Conservation (phyloP, 257 asterid genomes). For the Solanum medicagineum region DNA sequence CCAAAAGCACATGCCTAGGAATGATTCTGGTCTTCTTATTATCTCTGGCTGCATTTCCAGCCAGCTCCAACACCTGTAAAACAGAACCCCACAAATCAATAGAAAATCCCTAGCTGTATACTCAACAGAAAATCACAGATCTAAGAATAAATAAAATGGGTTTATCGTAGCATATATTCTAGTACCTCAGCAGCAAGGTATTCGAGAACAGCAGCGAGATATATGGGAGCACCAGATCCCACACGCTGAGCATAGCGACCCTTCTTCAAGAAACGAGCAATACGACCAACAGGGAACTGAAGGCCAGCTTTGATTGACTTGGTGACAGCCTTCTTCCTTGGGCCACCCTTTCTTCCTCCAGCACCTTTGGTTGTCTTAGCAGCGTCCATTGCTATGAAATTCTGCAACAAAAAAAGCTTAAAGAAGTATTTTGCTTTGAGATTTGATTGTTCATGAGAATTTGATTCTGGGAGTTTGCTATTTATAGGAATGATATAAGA, state of each 20-base stretch:
- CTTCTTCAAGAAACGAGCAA: constrained; percentile 29
- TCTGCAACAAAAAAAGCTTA: no score
- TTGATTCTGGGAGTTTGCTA: neutral
- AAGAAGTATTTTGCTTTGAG: no score
- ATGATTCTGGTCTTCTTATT: constrained; percentile 31
- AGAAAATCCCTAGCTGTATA: neutral
- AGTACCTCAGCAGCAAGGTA: constrained; percentile 35
- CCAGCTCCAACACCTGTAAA: constrained; percentile 30
- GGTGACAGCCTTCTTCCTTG: constrained; percentile 25
- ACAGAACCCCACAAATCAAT: neutral
- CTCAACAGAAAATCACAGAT: neutral
- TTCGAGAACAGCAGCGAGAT: constrained; percentile 39
- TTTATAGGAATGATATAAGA: neutral
- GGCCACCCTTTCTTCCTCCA: constrained; percentile 31
- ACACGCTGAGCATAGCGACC: constrained; percentile 40
- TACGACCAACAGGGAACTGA: constrained; percentile 44
- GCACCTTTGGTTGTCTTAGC: constrained; percentile 8
- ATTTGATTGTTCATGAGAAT: neutral
- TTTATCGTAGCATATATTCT: neutral
- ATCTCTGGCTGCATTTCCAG: constrained; percentile 45
- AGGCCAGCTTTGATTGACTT: constrained; percentile 41
- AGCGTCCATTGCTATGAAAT: neutral
- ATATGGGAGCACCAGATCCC: constrained; percentile 33
- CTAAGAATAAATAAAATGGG: neutral
- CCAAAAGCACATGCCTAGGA: constrained; percentile 33